Evolutionary conservation across 139 green algal species (phyloP), one percentile per base, ranked within the genome.

Genomic region (Diplosphaera chodatii): DNA sequence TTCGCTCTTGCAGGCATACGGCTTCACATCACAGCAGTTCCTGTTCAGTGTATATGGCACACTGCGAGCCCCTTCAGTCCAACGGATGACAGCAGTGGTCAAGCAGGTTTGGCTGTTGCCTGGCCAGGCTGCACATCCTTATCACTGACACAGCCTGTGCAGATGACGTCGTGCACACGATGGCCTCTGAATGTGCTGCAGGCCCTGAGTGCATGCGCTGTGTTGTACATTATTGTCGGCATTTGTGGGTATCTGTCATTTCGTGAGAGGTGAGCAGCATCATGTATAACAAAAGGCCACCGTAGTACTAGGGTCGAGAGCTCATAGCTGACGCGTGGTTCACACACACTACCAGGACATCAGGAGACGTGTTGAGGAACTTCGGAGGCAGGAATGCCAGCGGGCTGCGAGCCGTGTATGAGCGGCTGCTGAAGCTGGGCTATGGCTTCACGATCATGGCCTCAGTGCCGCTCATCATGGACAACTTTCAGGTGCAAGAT

Each of bases 351-450:
- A n/a, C n/a, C 74, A 83, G 78, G 65, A 88, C 81, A 4, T 33
- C 71, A 30, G 89, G 89, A 20, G 89, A 95, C 71, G 67, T 95
- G 64, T 78, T 95, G 59, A 80, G 90, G 10, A 95, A 94, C 81
- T 81, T 95, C 40, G 88, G 88, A 20, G 85, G 82, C 29, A 41
- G 74, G 16, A 32, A 77, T 22, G 69, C 76, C 29, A 63, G 68
- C 10, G 84, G 83, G 22, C 25, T 90, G 41, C 69, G 85, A 0
- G 84, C 82, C 4, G 77, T 82, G 3, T 92, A 89, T 33, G 88
- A 93, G 79, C 81, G 85, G 1, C 73, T 86, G 15, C 76, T 95
- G 33, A 93, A 93, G 79, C 69, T 91, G 25, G 88, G 84, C 73
- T 95, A 88, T 34, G 90, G 89, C 55, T 63, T 94, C 37, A 85